phyloP scores from a whole-genome alignment of 192 early-diverging fungal genomes.

The Chytriomyces sp. region DNA sequence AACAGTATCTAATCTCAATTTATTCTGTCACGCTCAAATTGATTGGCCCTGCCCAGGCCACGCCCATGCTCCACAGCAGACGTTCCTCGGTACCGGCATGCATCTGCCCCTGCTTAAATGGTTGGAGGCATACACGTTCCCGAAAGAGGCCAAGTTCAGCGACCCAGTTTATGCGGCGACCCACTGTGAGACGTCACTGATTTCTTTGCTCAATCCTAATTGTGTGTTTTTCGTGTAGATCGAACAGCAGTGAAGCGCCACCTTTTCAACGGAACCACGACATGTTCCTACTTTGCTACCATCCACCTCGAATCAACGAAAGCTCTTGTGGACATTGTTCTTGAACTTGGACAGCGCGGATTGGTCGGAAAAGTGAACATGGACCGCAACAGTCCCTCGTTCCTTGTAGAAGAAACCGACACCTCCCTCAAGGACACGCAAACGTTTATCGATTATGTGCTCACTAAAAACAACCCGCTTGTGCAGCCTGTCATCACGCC shows the following conservation, averaged over 20 bases:
- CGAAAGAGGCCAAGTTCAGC: conserved; percentile 76
- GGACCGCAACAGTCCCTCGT: conserved; percentile 84
- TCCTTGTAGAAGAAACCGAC: conserved; percentile 77
- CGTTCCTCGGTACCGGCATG: conserved; percentile 86
- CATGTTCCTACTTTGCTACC: conserved; percentile 90
- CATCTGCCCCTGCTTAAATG: conserved; percentile 86
- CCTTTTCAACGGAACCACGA: conserved; percentile 85
- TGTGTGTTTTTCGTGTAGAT: not conserved
- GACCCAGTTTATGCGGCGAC: conserved; percentile 68
- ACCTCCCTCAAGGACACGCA: conserved; percentile 70
- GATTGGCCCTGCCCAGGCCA: conserved; percentile 77
- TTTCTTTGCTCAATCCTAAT: too few relatives aligned
- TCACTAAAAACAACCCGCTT: conserved; percentile 22
- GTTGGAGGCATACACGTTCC: conserved; percentile 92
- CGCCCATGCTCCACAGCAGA: conserved; percentile 91
- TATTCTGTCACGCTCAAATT: conserved; percentile 76
- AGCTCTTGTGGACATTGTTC: conserved; percentile 73
- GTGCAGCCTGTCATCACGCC: conserved; percentile 85
- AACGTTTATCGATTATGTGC: conserved; percentile 40
- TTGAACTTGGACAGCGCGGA: conserved; percentile 83
- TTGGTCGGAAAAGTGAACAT: conserved; percentile 97
- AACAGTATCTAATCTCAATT: too few relatives aligned
- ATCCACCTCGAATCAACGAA: conserved; percentile 81
- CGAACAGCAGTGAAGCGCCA: conserved; percentile 67
- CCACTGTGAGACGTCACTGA: conserved; percentile 56